Evolutionary conservation across 2,329 filamentous ascomycete species (phyloP).

Genomic region (Simplicillium sp.): DNA sequence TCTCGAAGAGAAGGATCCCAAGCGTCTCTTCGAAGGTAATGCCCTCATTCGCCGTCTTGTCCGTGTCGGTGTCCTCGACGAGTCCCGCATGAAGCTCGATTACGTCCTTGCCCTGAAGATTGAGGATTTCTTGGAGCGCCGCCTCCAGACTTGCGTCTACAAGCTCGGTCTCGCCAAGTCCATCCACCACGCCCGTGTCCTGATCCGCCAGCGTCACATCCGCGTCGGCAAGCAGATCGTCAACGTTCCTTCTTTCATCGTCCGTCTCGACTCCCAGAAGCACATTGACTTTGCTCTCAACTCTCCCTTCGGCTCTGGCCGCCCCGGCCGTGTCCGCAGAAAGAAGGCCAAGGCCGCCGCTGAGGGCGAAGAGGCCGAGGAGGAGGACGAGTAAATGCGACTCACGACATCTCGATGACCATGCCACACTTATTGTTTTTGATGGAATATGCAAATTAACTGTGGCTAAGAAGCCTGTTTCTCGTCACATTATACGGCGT

Average conservation of each 20-base stretch:
- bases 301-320: constrained; percentile 95
- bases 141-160: constrained; percentile 99
- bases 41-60: constrained; percentile 99
- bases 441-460: constrained; percentile 23
- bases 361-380: constrained; percentile 70
- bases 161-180: constrained; percentile 99
- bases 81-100: constrained; percentile 99
- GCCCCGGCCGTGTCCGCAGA: constrained; percentile 94
- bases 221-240: constrained; percentile 99
- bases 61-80: constrained; percentile 98
- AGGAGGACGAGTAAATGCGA: constrained; percentile 62
- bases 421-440: constrained; percentile 17
- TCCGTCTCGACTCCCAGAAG: constrained; percentile 99
- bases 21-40: constrained; percentile 99
- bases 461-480: constrained; percentile 24
- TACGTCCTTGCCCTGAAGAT: constrained; percentile 99
- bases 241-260: constrained; percentile 98
- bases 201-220: constrained; percentile 99
- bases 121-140: constrained; percentile 99
- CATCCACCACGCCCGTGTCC: constrained; percentile 99
- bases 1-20: constrained; percentile 99
- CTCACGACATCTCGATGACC: constrained; percentile 18
- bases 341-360: constrained; percentile 99
- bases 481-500: constrained; percentile 42
- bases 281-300: constrained; percentile 99